Conservation (phyloP, 352 stramenopile species). For the Discostella stelligera region DNA sequence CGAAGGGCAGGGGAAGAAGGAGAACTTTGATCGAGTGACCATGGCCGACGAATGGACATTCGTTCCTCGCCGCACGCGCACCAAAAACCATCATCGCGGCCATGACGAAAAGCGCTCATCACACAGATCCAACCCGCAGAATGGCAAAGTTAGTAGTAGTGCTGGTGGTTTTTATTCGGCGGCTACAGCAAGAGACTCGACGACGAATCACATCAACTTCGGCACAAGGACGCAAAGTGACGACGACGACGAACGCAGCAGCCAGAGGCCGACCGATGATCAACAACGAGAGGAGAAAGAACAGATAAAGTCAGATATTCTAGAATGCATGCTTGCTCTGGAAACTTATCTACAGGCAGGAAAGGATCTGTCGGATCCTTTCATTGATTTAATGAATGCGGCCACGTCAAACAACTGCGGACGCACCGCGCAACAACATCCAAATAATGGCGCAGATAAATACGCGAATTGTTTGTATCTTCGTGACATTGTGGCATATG, state of each 20-base stretch:
- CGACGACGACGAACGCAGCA: neutral
- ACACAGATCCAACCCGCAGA: neutral
- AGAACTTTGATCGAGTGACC: too few relatives aligned
- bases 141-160: neutral
- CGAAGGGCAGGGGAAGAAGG: too few relatives aligned
- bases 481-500: slow-evolving; percentile 71
- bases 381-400: slow-evolving; percentile 19
- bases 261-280: neutral
- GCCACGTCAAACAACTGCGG: neutral
- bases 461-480: slow-evolving; percentile 25
- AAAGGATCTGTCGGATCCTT: slow-evolving; percentile 32
- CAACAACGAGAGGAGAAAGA: slow-evolving; percentile 14
- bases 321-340: slow-evolving; percentile 29
- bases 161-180: slow-evolving; percentile 3
- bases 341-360: slow-evolving; percentile 16
- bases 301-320: slow-evolving; percentile 22
- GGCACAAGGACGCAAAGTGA: too few relatives aligned
- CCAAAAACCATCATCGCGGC: neutral
- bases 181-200: neutral
- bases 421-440: slow-evolving; percentile 1
- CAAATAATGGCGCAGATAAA: neutral
- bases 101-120: slow-evolving; percentile 1
- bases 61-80: slow-evolving; percentile 1
- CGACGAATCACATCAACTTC: neutral
- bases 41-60: slow-evolving; percentile 24